These are phyloP conservation scores for Exophiala bonariae DNA, from an alignment of 2,329 filamentous ascomycete species.

Conservation along the genomic window DNA sequence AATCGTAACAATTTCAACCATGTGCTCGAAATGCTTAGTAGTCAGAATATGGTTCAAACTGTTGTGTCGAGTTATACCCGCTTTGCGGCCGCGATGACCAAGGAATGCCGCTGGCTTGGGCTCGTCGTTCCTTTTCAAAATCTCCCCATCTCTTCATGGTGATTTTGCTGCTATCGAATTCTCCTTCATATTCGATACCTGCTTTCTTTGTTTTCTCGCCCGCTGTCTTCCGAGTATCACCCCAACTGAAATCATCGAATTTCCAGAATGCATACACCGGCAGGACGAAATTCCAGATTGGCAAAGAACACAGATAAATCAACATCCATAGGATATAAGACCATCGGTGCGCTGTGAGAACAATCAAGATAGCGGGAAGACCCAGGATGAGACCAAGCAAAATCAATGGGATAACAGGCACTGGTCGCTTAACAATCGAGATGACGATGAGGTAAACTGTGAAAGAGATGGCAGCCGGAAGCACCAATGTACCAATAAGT, in stretches of 20 bases:
- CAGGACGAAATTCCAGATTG: conserved; percentile 96
- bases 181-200: conserved; percentile 84
- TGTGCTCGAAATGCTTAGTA: conserved; percentile 2
- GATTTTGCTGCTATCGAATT: conserved; percentile 98
- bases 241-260: conserved; percentile 99
- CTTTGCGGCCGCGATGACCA: conserved; percentile 14
- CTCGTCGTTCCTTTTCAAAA: conserved; percentile 66
- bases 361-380: conserved; percentile 85
- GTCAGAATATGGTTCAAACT: conserved; percentile 13
- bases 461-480: conserved; percentile 94
- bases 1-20: too few species aligned
- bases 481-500: conserved; percentile 86
- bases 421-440: conserved; percentile 73
- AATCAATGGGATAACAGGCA: conserved; percentile 86
- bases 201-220: conserved; percentile 87
- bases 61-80: conserved; percentile 10
- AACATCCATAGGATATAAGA: conserved; percentile 96
- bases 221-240: conserved; percentile 92
- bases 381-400: conserved; percentile 88
- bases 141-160: conserved; percentile 99
- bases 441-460: conserved; percentile 93
- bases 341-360: conserved; percentile 89
- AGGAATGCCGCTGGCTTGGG: conserved; percentile 15
- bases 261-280: conserved; percentile 98
- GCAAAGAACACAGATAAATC: conserved; percentile 89